Evolutionary conservation across 2,329 filamentous ascomycete species (phyloP), one percentile per base, ranked within the genome.

Genomic region (Colletotrichum endophyticum): DNA sequence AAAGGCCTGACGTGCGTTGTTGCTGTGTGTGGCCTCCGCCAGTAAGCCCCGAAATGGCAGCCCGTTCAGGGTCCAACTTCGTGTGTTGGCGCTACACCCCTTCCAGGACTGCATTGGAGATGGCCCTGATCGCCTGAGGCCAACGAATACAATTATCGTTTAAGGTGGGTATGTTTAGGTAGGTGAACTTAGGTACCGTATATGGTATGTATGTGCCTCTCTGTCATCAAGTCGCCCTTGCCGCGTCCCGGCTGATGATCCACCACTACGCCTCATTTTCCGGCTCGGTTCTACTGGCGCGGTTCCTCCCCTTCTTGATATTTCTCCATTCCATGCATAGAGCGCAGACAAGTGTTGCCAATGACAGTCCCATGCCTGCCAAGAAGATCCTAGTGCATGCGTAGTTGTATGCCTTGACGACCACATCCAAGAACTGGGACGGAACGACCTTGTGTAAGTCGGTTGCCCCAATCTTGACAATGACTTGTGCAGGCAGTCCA

Each of bases 311-410:
- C 67, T 90, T 91, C 87, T 94, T 94, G 80, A 95, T 92, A 78
- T 86, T 92, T 82, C 87, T 91, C 93, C 93, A 95, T 82, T 94
- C 89, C 79, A 95, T 89, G 27, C 88, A 88, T 4, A 90, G 80
- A 0, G 91, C 88, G 9, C 89, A 91, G 12, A 93, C n/a, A 8
- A 94, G 85, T 13, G 90, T 90, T 3, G 90, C 80, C 8, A 88
- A 83, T 0, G 89, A 87, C 77, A 94, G 84, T 0, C 89, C 93
- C 68, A 93, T 85, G 6, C 88, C 88, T 2, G 92, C 90, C 73
- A 94, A 89, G 81, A 94, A 95, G 5, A 92, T 91, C 74, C 90
- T 85, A 1, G 89, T 91, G 49, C 94, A 86, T 1, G 92, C 90
- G 59, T 87, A 84, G 81, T 95, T 95, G 85, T 95, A 95, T 0